Percentiles rank a stretch among this genome's conserved stretches.
These are phyloP conservation scores for Xylariomycetidae sp. DNA, from an alignment of 2,329 filamentous ascomycete species.

Conservation along the genomic window DNA sequence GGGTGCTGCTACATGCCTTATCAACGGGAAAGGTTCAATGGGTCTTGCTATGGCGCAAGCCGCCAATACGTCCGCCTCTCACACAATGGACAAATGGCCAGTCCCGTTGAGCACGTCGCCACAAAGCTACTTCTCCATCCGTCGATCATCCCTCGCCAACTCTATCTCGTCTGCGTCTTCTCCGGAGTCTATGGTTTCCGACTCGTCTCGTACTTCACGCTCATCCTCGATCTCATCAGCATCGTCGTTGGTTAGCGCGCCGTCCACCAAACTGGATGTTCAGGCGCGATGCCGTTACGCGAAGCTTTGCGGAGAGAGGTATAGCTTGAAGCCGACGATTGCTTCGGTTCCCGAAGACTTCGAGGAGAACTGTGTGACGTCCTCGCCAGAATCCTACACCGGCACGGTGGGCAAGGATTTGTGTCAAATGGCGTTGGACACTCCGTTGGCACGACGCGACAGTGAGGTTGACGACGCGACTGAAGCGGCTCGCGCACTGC, in stretches of 20 bases:
- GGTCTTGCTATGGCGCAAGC: slow-evolving; percentile 54
- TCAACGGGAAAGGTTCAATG: slow-evolving; percentile 51
- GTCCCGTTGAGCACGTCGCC: slow-evolving; percentile 44
- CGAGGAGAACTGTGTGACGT: slow-evolving; percentile 43
- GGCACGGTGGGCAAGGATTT: slow-evolving; percentile 47
- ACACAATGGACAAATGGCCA: slow-evolving; percentile 49
- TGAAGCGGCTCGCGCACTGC: slow-evolving; percentile 52
- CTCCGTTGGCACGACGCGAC: slow-evolving; percentile 38
- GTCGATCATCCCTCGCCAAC: slow-evolving; percentile 58
- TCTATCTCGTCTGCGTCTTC: slow-evolving; percentile 59
- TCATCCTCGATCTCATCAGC: slow-evolving; percentile 60
- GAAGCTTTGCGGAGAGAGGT: slow-evolving; percentile 53
- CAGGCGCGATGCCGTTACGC: slow-evolving; percentile 58
- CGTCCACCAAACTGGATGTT: slow-evolving; percentile 50
- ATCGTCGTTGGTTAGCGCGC: slow-evolving; percentile 56
- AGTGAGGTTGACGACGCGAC: slow-evolving; percentile 44
- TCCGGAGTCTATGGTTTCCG: slow-evolving; percentile 62
- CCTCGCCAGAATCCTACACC: slow-evolving; percentile 53
- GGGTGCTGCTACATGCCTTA: slow-evolving; percentile 45
- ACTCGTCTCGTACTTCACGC: slow-evolving; percentile 54
- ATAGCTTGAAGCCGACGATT: slow-evolving; percentile 45
- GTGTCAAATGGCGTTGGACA: slow-evolving; percentile 42
- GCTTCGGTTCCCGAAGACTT: slow-evolving; percentile 53
- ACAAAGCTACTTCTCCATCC: slow-evolving; percentile 41
- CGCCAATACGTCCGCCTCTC: slow-evolving; percentile 37